A percentile compares a stretch with the other conserved stretches of the same genome.
Conservation (phyloP, 345 rosid genomes). For the Abelmoschus esculentus region DNA sequence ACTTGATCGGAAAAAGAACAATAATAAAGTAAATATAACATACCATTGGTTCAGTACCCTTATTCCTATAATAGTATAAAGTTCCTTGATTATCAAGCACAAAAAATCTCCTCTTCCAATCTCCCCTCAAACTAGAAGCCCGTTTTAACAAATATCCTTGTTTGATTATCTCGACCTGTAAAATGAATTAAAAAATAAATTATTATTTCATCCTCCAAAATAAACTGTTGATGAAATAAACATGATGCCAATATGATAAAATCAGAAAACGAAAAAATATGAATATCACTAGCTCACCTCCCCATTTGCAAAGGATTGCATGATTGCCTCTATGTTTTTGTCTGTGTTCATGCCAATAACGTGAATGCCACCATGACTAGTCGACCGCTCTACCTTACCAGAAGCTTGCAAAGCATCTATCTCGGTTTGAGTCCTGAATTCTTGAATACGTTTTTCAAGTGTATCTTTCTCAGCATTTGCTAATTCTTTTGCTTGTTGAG, state of each 20-base stretch:
- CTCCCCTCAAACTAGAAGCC: slow-evolving; percentile 60
- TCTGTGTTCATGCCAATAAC: slow-evolving; percentile 37
- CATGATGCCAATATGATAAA: background rate
- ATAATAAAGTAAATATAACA: slow-evolving; percentile 9
- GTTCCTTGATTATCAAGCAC: slow-evolving; percentile 77
- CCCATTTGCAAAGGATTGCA: slow-evolving; percentile 46
- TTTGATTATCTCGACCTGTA: slow-evolving; percentile 52
- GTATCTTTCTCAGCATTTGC: slow-evolving; percentile 69
- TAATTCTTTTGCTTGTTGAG: slow-evolving; percentile 80
- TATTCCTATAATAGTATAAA: slow-evolving; percentile 63
- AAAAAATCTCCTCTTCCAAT: slow-evolving; percentile 90
- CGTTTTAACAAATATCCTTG: slow-evolving; percentile 79
- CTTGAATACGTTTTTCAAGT: slow-evolving; percentile 83
- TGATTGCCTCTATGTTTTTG: slow-evolving; percentile 46
- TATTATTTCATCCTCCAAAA: slow-evolving; percentile 2
- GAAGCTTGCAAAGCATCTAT: slow-evolving; percentile 44
- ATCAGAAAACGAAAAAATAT: background rate
- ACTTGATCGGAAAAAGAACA: slow-evolving; percentile 7
- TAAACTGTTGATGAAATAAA: background rate
- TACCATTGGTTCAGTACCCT: slow-evolving; percentile 54
- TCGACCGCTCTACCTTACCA: slow-evolving; percentile 32
- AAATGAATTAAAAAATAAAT: slow-evolving; percentile 5
- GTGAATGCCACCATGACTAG: slow-evolving; percentile 33
- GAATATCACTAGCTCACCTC: slow-evolving; percentile 41
- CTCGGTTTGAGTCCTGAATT: slow-evolving; percentile 81